These are phyloP conservation scores for Dendrobium nobile DNA, from an alignment of 106 monocot species.

Conservation along the genomic window DNA sequence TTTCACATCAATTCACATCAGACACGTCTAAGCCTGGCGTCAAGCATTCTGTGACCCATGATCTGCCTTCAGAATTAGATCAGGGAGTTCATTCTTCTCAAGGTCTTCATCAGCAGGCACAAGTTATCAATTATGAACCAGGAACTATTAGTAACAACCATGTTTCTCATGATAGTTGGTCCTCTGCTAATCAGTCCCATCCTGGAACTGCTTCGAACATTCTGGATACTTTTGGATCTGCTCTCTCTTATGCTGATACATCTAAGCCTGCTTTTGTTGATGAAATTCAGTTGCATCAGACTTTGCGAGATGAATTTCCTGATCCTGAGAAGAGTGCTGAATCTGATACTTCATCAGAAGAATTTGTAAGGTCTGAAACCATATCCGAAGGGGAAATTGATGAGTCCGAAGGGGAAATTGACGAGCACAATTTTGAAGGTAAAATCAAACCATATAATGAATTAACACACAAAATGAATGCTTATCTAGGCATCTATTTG, in stretches of 20 bases:
- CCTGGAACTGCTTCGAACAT: conserved; percentile 10
- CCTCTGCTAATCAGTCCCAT: conserved; percentile 28
- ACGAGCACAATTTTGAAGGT: conserved; percentile 21
- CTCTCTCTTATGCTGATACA: conserved; percentile 22
- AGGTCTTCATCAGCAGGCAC: conserved; percentile 18
- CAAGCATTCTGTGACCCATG: conserved; percentile 12
- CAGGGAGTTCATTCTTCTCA: conserved; percentile 10
- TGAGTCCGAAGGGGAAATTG: background rate
- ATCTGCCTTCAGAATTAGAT: conserved; percentile 20
- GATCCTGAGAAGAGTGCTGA: conserved; percentile 18
- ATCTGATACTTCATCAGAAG: conserved; percentile 11
- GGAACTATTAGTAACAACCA: conserved; percentile 12
- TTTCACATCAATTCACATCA: conserved; percentile 20
- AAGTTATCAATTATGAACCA: conserved; percentile 25
- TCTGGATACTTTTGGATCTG: conserved; percentile 26
- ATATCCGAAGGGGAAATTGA: background rate
- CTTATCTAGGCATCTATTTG: conserved; percentile 43
- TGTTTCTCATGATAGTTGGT: conserved; percentile 43
- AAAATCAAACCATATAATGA: conserved; percentile 23
- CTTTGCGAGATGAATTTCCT: conserved; percentile 31
- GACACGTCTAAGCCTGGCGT: background rate
- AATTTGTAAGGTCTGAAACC: conserved; percentile 4
- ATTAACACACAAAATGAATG: conserved; percentile 17
- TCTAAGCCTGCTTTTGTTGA: conserved; percentile 30
- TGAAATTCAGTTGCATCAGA: conserved; percentile 22